Base-by-base conservation (phyloP, 805 yeast species). In the Candida railenensis region DNA sequence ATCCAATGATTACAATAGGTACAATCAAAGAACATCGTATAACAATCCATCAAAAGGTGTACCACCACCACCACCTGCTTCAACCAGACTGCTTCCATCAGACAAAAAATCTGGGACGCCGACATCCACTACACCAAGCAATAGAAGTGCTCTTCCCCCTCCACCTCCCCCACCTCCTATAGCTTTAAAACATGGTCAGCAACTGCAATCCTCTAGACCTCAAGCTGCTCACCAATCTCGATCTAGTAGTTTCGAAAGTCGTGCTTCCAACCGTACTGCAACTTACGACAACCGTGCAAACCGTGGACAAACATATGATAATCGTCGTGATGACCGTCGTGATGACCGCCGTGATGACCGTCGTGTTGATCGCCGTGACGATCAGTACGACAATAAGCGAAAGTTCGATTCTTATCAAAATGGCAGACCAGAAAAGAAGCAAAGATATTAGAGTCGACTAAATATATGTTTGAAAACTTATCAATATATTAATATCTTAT, bases 331-430 rank as follows among this genome's bases (percentile, higher is more conserved):
- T 18, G 48, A 49, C 15, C 38, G 45, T 3, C 44, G 46, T 16
- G 46, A 46, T 20, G 40, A 47, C 15, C 22, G 38, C 28, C 34
- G 43, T 5, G 44, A 47, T 12, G 48, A 48, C 21, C 39, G 48
- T 12, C 25, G 42, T 22, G 45, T 43, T 28, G 34, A 43, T 21
- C 37, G 51, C 40, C 38, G 39, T 14, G 34, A 45, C 11, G 51
- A 52, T 15, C 40, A 60, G 37, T 43, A 49, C 37, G 61, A 56
- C 36, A 52, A 54, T 34, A 65, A 66, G 44, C 51, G 69, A 45
- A 56, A 57, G 38, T 47, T 42, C 42, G 70, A 65, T 16, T 51
- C 40, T 16, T 37, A 39, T 15, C 34, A 28, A 39, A 20, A 15
- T 28, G 42, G 42, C 4, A 19, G 40, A 21, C 28, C 14, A 16